Conservation (phyloP, 192 early-diverging fungal species). For the Backusella sp. region DNA sequence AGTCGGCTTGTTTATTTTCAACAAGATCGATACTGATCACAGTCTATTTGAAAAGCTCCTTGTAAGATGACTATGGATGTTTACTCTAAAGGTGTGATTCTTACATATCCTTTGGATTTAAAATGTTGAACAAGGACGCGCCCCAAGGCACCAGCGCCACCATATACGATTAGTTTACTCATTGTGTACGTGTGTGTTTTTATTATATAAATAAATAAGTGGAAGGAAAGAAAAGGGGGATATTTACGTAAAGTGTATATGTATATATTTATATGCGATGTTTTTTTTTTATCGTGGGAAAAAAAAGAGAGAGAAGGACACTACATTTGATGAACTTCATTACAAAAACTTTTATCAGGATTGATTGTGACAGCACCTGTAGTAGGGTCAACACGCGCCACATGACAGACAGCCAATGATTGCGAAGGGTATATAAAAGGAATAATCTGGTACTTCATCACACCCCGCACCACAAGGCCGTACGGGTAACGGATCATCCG, state of each 20-base stretch:
- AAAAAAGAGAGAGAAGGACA: neutral
- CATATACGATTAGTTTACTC: constrained; percentile 81
- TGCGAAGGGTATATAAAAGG: constrained; percentile 5
- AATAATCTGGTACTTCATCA: constrained; percentile 26
- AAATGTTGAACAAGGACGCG: constrained; percentile 70
- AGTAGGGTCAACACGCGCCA: constrained; percentile 27
- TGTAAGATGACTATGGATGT: neutral
- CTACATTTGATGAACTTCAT: constrained; percentile 3
- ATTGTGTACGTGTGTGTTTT: constrained; percentile 26
- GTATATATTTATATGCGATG: neutral
- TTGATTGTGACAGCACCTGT: constrained; percentile 22
- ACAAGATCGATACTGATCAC: constrained; percentile 80
- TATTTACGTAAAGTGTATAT: neutral
- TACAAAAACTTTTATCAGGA: constrained; percentile 20
- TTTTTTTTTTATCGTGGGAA: constrained; percentile 7
- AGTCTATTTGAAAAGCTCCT: constrained; percentile 35
- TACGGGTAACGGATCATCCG: constrained; percentile 39
- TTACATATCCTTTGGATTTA: constrained; percentile 70
- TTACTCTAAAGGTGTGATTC: neutral
- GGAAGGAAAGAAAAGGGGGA: neutral
- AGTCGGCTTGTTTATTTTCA: constrained; percentile 68
- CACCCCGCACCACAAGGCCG: constrained; percentile 28
- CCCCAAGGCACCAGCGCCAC: constrained; percentile 90
- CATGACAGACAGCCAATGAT: constrained; percentile 24
- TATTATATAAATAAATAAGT: neutral